Percentiles rank a stretch among this genome's conserved stretches.
Conservation (phyloP, 768 basidiomycete species). For the Russula dissimulans region DNA sequence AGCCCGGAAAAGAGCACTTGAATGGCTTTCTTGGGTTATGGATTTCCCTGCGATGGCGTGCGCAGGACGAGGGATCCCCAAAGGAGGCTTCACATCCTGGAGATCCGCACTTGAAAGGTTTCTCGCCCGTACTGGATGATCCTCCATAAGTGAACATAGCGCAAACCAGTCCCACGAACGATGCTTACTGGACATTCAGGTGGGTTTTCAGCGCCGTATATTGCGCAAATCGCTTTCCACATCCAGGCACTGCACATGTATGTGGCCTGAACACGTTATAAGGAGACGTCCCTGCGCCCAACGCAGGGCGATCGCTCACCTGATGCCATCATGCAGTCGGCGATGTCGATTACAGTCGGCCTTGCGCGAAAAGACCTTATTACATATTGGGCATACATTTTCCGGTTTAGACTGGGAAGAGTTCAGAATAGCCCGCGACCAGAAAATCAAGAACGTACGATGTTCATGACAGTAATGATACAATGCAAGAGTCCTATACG, state of each 20-base stretch:
- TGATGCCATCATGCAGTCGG: conserved; percentile 39
- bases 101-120: conserved; percentile 36
- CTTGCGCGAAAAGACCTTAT: conserved; percentile 43
- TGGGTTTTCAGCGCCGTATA: conserved; percentile 54
- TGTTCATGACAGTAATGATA: conserved; percentile 4
- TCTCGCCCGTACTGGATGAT: conserved; percentile 20
- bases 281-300: background rate
- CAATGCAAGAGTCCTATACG: background rate
- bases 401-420: background rate
- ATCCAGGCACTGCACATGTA: conserved; percentile 34
- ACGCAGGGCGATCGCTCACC: conserved; percentile 29
- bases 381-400: conserved; percentile 28
- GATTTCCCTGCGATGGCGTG: conserved; percentile 54
- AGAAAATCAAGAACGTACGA: background rate
- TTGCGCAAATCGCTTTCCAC: conserved; percentile 51
- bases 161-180: background rate
- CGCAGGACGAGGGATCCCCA: conserved; percentile 61
- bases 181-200: conserved; percentile 52
- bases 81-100: conserved; percentile 42
- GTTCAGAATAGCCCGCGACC: background rate
- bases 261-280: conserved; percentile 36
- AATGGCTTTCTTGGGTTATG: conserved; percentile 29
- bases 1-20: conserved; percentile 13
- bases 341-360: conserved; percentile 55
- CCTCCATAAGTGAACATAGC: background rate